These are phyloP conservation scores for Peronospora farinosa DNA, from an alignment of 352 stramenopile species.

Conservation along the genomic window DNA sequence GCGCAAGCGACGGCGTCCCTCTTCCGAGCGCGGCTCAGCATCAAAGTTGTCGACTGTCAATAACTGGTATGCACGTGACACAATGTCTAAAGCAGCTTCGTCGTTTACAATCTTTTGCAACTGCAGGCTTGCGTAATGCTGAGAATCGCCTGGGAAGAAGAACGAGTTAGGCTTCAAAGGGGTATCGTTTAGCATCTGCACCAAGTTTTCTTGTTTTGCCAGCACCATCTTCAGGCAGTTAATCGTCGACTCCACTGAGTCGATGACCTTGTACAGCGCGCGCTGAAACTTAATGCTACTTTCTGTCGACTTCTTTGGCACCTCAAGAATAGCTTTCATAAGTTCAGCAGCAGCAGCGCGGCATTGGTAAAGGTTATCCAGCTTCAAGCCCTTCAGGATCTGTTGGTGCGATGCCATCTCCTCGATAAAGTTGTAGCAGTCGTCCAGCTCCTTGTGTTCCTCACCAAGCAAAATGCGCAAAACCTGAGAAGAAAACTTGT, in stretches of 20 bases:
- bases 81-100: slow-evolving; percentile 73
- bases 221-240: slow-evolving; percentile 81
- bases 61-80: slow-evolving; percentile 74
- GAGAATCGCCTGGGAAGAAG: slow-evolving; percentile 77
- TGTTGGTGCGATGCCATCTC: slow-evolving; percentile 69
- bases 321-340: slow-evolving; percentile 82
- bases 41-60: slow-evolving; percentile 84
- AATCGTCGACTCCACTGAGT: slow-evolving; percentile 71
- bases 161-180: slow-evolving; percentile 80
- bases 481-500: slow-evolving; percentile 84
- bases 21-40: slow-evolving; percentile 71
- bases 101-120: slow-evolving; percentile 77
- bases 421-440: slow-evolving; percentile 83
- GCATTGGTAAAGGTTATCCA: slow-evolving; percentile 66
- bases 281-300: slow-evolving; percentile 83
- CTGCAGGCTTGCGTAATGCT: slow-evolving; percentile 73
- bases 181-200: slow-evolving; percentile 79
- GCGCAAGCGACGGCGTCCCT: slow-evolving; percentile 68
- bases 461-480: slow-evolving; percentile 70
- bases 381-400: slow-evolving; percentile 70
- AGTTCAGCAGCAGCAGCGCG: slow-evolving; percentile 57
- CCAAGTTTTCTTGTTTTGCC: slow-evolving; percentile 73
- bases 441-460: slow-evolving; percentile 76
- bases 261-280: slow-evolving; percentile 77
- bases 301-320: slow-evolving; percentile 64